Evolutionary conservation across 2,329 filamentous ascomycete genomes (phyloP).

Genomic region (Epichloe glyceriae): DNA sequence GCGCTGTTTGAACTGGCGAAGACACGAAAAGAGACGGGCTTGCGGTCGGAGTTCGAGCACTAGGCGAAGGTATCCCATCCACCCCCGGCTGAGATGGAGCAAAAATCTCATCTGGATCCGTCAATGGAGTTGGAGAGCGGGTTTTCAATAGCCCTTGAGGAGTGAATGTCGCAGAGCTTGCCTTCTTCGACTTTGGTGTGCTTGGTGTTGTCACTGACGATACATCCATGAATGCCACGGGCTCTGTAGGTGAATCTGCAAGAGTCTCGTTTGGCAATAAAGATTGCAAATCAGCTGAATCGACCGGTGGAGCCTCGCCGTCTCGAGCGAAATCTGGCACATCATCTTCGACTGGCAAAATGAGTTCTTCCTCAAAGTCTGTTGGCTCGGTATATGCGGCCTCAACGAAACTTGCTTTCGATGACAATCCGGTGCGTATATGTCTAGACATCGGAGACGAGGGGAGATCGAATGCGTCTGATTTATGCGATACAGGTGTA

Average conservation of each 20-base stretch:
- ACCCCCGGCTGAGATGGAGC: background rate
- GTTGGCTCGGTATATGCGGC: background rate
- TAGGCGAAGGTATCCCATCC: background rate
- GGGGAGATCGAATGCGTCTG: constrained; percentile 4
- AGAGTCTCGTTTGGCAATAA: background rate
- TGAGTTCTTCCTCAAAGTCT: background rate
- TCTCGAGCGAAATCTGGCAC: background rate
- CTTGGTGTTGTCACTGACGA: background rate
- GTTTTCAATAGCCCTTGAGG: background rate
- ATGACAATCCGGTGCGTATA: background rate
- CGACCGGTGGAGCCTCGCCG: background rate
- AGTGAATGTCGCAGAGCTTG: background rate
- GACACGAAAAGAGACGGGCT: constrained; percentile 2
- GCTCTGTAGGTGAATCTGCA: background rate
- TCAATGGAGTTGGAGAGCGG: background rate
- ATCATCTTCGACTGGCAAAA: background rate
- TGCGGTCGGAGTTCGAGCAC: background rate
- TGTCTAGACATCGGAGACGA: constrained; percentile 2
- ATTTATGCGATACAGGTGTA: background rate
- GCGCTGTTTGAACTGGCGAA: background rate
- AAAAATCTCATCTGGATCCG: background rate
- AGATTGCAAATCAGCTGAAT: background rate
- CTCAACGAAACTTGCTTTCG: background rate
- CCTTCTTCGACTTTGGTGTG: background rate
- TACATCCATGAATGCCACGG: background rate